These are phyloP conservation scores for Aspergillus sclerotialis DNA, from an alignment of 2,329 filamentous ascomycete species.

Conservation along the genomic window DNA sequence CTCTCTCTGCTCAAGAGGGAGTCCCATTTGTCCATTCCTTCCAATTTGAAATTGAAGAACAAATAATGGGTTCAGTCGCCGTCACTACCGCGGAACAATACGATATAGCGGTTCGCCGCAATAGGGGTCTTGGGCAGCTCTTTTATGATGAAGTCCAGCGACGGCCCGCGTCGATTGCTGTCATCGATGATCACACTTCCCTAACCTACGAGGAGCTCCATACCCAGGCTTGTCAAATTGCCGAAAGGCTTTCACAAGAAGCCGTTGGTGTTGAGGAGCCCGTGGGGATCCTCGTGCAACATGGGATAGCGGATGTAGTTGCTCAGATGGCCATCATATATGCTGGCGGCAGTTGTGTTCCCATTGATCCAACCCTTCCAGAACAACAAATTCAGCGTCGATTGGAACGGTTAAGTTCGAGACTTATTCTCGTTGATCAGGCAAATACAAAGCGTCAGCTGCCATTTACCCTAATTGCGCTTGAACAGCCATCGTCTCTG, in stretches of 20 bases:
- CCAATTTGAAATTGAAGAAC: neutral
- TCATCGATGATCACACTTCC: constrained; percentile 4
- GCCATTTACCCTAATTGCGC: neutral
- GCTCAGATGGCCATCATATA: constrained; percentile 17
- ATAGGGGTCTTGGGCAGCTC: constrained; percentile 8
- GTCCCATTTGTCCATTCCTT: neutral
- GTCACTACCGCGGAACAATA: constrained; percentile 3
- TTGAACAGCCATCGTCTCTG: neutral
- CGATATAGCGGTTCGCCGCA: constrained; percentile 6
- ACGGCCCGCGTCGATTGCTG: constrained; percentile 5
- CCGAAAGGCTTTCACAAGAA: constrained; percentile 1
- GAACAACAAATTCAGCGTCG: constrained; percentile 10
- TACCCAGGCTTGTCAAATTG: constrained; percentile 3
- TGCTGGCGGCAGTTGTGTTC: constrained; percentile 15
- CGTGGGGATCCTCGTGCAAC: constrained; percentile 13
- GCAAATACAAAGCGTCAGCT: constrained; percentile 1
- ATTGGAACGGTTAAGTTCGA: constrained; percentile 6
- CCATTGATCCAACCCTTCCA: constrained; percentile 14
- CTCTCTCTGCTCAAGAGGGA: neutral
- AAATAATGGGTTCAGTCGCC: constrained; percentile 3
- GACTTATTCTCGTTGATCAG: constrained; percentile 6
- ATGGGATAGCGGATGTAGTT: constrained; percentile 12
- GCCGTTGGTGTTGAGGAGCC: constrained; percentile 6
- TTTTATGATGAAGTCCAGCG: constrained; percentile 4
- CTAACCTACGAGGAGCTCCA: constrained; percentile 10